A percentile compares a stretch with the other conserved stretches of the same genome.
phyloP scores from a whole-genome alignment of 2,329 filamentous ascomycete species.

The Aspergillus sp. region DNA sequence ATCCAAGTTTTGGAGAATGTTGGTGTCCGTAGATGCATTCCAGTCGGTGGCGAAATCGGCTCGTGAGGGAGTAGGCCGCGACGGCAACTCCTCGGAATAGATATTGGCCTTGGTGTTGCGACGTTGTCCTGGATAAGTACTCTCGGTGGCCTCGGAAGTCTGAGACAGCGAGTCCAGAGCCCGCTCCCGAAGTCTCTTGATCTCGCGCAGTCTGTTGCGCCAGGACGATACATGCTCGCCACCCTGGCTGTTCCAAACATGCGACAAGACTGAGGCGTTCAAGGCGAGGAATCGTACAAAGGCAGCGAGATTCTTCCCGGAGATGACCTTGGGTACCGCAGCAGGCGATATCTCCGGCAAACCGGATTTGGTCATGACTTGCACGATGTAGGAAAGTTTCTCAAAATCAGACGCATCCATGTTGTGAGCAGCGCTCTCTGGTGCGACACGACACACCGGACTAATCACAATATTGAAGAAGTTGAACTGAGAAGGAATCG shows the following conservation, averaged over 20 bases:
- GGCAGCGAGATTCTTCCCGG: slow-evolving; percentile 73
- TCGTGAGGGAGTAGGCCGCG: slow-evolving; percentile 30
- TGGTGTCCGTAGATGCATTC: slow-evolving; percentile 36
- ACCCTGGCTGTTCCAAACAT: slow-evolving; percentile 75
- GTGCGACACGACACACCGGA: slow-evolving; percentile 58
- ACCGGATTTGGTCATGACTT: slow-evolving; percentile 81
- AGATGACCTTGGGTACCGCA: slow-evolving; percentile 84
- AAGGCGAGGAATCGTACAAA: slow-evolving; percentile 87
- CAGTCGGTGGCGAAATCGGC: slow-evolving; percentile 37
- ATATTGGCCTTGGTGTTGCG: slow-evolving; percentile 40
- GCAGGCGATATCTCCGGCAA: slow-evolving; percentile 92
- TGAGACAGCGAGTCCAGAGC: slow-evolving; percentile 31
- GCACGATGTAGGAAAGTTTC: slow-evolving; percentile 76
- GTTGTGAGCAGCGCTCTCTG: slow-evolving; percentile 38
- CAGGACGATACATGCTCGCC: slow-evolving; percentile 86
- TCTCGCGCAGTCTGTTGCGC: slow-evolving; percentile 81
- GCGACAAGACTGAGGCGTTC: slow-evolving; percentile 89
- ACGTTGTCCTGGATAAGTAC: slow-evolving; percentile 32
- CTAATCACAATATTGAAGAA: slow-evolving; percentile 96
- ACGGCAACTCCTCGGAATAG: slow-evolving; percentile 34
- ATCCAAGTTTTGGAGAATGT: slow-evolving; percentile 40
- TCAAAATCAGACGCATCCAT: slow-evolving; percentile 28
- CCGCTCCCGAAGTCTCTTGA: slow-evolving; percentile 73
- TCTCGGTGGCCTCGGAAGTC: slow-evolving; percentile 27
- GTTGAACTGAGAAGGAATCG: slow-evolving; percentile 92